A percentile compares a stretch with the other conserved stretches of the same genome.
Evolutionary conservation across 2,329 filamentous ascomycete genomes (phyloP).

Genomic region (Phaeosphaeriaceae sp.): DNA sequence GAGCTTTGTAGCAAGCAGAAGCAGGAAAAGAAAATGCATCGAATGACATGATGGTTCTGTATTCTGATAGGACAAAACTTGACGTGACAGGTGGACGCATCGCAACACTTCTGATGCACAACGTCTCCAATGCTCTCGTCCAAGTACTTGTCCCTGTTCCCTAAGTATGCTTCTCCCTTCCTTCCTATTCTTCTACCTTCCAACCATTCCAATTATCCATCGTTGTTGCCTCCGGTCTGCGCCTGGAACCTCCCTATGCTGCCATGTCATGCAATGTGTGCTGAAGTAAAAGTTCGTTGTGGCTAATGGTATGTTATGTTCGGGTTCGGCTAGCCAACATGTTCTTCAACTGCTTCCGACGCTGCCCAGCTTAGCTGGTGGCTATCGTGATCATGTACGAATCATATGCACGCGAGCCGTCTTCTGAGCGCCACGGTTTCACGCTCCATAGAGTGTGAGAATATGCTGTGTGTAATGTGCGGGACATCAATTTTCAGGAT

Average conservation of each 20-base stretch:
- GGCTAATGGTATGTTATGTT: not conserved
- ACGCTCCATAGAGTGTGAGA: not conserved
- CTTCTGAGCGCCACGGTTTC: not conserved
- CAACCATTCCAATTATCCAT: not conserved
- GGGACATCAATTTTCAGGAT: not conserved
- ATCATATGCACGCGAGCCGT: no score
- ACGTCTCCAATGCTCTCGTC: not conserved
- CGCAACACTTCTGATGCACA: not conserved
- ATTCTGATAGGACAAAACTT: not conserved
- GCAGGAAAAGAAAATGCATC: not conserved
- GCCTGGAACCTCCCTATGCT: not conserved
- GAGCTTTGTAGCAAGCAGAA: not conserved
- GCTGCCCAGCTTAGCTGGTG: not conserved
- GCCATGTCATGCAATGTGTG: slow-evolving; percentile 3
- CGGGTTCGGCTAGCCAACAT: not conserved
- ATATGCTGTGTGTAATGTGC: not conserved
- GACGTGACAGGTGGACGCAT: not conserved
- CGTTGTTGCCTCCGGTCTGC: not conserved
- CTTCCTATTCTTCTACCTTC: not conserved
- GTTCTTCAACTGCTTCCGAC: not conserved
- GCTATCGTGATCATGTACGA: not conserved
- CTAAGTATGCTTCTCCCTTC: not conserved
- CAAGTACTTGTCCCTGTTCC: not conserved
- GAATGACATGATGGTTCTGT: not conserved
- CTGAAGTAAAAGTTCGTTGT: not conserved